Evolutionary conservation across 2,329 filamentous ascomycete genomes (phyloP), one percentile per base, ranked within the genome.

Genomic region (Helotiales sp.): DNA sequence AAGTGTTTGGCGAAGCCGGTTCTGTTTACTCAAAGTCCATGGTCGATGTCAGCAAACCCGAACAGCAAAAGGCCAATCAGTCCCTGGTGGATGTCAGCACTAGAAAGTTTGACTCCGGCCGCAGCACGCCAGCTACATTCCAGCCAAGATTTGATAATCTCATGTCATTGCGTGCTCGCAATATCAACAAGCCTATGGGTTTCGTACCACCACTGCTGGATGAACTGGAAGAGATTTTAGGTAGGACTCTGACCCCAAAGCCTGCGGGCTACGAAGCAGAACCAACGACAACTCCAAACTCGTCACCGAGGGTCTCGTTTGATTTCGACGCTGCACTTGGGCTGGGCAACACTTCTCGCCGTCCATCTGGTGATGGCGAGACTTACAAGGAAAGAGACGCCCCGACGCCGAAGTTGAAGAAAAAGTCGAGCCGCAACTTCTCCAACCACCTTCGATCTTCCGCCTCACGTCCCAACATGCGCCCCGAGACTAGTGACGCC

Each of bases 1-100:
- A 40, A 22, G n/a, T 50, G 11, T 34, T 40, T 52, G 59, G 47
- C 13, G 26, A 61, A n/a, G 30, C 20, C 1, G 15, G 24, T 15
- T 22, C 28, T 57, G 52, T 37, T 11, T 54, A 54, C 15, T 63
- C 60, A 26, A 37, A 63, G 34, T 63, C 60, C 13, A 54, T 54
- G 47, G 60, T 63, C 40, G 30, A 61, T n/a, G 43, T 61, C 30
- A 43, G 58, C 30, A 26, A 26, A 22, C 10, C 32, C 15, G 2
- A 26, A n/a, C n/a, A 54, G 20, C 20, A 50, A 32, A 17, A 52
- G 32, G 20, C 34, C 24, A 22, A 22, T 10, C 20, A 54, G 20
- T 55, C 32, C 6, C 24, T 22, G 30, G 49, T 40, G 6, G 24
- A 45, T 34, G 43, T 50, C 11, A 32, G 28, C 13, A 28, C 13